Evolutionary conservation across 2,329 filamentous ascomycete genomes (phyloP).

Genomic region (Diplodia seriata): DNA sequence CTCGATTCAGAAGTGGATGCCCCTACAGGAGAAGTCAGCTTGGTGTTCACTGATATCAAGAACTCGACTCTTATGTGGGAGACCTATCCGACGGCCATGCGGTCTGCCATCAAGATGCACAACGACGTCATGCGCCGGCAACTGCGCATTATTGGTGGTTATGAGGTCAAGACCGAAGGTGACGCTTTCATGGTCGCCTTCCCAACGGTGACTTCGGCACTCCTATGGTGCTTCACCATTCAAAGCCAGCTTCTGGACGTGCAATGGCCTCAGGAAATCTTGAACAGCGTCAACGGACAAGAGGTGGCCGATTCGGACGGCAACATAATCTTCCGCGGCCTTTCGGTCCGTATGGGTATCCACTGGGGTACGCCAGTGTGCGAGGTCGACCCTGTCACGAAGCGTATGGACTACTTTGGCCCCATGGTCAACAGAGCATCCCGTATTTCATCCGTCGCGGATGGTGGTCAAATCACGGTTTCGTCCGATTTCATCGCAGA

Average conservation of each 20-base stretch:
- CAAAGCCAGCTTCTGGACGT: conserved; percentile 88
- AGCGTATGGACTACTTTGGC: conserved; percentile 99
- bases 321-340: conserved; percentile 87
- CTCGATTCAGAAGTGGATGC: conserved; percentile 91
- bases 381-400: conserved; percentile 93
- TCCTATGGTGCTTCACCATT: conserved; percentile 96
- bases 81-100: conserved; percentile 92
- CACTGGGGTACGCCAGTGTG: conserved; percentile 95
- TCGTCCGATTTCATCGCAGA: conserved; percentile 97
- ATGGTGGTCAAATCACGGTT: conserved; percentile 95
- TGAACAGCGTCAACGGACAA: conserved; percentile 84
- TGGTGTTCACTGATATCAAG: conserved; percentile 99
- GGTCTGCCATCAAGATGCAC: conserved; percentile 94
- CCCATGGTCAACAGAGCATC: conserved; percentile 99
- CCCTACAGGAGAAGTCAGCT: conserved; percentile 86
- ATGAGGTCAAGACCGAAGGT: conserved; percentile 99
- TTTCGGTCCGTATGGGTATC: conserved; percentile 97
- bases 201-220: conserved; percentile 89
- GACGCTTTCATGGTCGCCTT: conserved; percentile 99
- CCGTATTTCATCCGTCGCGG: conserved; percentile 90
- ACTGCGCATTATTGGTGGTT: conserved; percentile 90
- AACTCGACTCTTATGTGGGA: conserved; percentile 97
- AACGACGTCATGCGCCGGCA: conserved; percentile 97
- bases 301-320: conserved; percentile 83
- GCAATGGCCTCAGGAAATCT: conserved; percentile 90